A percentile compares a stretch with the other conserved stretches of the same genome.
These are phyloP conservation scores for Penicillium sp. DNA, from an alignment of 2,329 filamentous ascomycete genomes.

Conservation along the genomic window DNA sequence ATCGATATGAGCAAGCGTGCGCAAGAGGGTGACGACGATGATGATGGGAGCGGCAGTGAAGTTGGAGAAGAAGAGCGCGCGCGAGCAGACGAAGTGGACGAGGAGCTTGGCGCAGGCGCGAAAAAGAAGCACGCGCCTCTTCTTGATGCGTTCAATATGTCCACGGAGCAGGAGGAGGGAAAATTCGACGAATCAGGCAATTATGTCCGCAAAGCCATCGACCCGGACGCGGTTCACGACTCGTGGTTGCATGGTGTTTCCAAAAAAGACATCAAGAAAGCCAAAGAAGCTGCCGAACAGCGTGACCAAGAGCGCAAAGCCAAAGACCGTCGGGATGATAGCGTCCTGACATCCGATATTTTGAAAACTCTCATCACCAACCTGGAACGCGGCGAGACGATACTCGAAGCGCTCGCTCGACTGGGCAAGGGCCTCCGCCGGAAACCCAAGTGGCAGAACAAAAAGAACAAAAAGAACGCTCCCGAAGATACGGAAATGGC, in stretches of 20 bases:
- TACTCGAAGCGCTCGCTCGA: constrained; percentile 82
- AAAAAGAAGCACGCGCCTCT: constrained; percentile 93
- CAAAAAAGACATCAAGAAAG: constrained; percentile 89
- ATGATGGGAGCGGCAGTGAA: constrained; percentile 59
- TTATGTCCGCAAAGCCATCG: constrained; percentile 82
- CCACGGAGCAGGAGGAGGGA: constrained; percentile 85
- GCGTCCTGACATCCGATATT: constrained; percentile 70
- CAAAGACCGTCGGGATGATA: constrained; percentile 73
- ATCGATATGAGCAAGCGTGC: constrained; percentile 56
- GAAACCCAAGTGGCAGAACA: constrained; percentile 64
- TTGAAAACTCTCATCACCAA: constrained; percentile 71
- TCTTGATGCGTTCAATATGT: constrained; percentile 95
- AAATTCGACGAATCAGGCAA: constrained; percentile 90
- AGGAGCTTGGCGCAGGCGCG: constrained; percentile 85
- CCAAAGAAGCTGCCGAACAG: constrained; percentile 83
- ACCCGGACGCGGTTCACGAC: constrained; percentile 89
- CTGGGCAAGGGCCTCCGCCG: constrained; percentile 67
- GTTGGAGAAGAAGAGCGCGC: constrained; percentile 69
- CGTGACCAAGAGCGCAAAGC: constrained; percentile 75
- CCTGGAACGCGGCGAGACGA: constrained; percentile 79
- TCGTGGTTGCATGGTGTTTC: constrained; percentile 88
- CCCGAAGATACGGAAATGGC: constrained; percentile 71
- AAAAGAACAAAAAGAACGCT: constrained; percentile 51
- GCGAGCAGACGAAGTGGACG: constrained; percentile 74
- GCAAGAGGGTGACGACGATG: constrained; percentile 63